A percentile compares a stretch with the other conserved stretches of the same genome.
phyloP scores from a whole-genome alignment of 768 basidiomycete species.

The Amanita inopinata region DNA sequence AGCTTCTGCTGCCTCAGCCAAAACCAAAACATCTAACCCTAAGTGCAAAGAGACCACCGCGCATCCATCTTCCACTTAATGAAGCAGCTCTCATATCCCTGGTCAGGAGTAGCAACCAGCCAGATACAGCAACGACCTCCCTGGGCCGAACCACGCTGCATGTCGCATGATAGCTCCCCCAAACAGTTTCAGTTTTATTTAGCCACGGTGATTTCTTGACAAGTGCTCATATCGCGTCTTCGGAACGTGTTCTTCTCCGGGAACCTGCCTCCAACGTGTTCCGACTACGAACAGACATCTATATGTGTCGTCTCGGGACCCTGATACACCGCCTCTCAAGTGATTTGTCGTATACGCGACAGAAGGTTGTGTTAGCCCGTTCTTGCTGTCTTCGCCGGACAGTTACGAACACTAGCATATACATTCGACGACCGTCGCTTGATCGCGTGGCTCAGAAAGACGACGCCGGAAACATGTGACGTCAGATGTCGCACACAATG shows the following conservation, averaged over 20 bases:
- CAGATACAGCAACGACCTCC: background rate
- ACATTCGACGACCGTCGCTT: conserved; percentile 3
- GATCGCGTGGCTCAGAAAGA: conserved; percentile 28
- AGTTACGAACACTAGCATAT: conserved; percentile 11
- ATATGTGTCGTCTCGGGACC: conserved; percentile 46
- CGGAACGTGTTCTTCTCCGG: conserved; percentile 35
- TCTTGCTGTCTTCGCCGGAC: conserved; percentile 12
- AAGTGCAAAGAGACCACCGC: conserved; percentile 29
- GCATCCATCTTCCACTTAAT: conserved; percentile 23
- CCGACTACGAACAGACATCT: conserved; percentile 33
- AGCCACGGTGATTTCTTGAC: conserved; percentile 30
- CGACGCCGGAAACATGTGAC: conserved; percentile 39
- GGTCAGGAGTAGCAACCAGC: conserved; percentile 12
- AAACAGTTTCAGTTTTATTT: conserved; percentile 10
- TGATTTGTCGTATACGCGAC: conserved; percentile 19
- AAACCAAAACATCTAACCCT: conserved; percentile 54
- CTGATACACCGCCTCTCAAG: conserved; percentile 19
- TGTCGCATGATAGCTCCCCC: background rate
- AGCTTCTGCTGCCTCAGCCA: conserved; percentile 37
- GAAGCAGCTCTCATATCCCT: conserved; percentile 15
- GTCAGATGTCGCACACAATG: conserved; percentile 17
- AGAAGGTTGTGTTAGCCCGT: conserved; percentile 15
- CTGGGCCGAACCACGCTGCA: conserved; percentile 4
- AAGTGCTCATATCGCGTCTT: conserved; percentile 33
- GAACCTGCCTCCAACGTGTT: conserved; percentile 14